Evolutionary conservation across 2,329 filamentous ascomycete species (phyloP), one percentile per base, ranked within the genome.

Genomic region (Hypoxylon sp.): DNA sequence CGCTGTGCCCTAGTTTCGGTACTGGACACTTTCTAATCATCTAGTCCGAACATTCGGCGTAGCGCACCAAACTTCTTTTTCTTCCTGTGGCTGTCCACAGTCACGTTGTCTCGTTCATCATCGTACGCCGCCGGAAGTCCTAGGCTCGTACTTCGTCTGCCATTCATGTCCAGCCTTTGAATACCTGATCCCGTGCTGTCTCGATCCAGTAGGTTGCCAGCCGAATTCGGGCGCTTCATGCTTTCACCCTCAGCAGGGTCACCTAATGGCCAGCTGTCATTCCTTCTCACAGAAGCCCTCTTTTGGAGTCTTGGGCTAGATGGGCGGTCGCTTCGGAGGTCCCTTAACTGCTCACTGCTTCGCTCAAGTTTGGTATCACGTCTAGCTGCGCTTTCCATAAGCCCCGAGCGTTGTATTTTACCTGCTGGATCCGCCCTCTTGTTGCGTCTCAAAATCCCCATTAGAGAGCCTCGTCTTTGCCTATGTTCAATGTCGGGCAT

Each of bases 361-460:
- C 88, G 84, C 76, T 92, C 89, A 1, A 91, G 80, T 19, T 82
- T 84, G 0, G 88, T 90, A 69, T 92, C 90, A 56, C 85, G 83
- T 9, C 89, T 82, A 1, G 89, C 88, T 1, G 86, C 85, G 69
- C 85, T 90, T 70, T 91, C 89, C 11, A 79, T 75, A 9, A 80
- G 74, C 21, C 85, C 85, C 0, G 81, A 78, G 38, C 88, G 87
- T 32, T 85, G 82, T 19, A 90, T 85, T 73, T 85, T 87, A 51
- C 82, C 80, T 61, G 80, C 74, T 25, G 81, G 73, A 67, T 86
- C 83, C 36, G 79, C 79, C 45, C 80, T 82, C 76, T 89, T 91
- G 78, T 86, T 90, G 60, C 91, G 89, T 38, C 89, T 87, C n/a
- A 93, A 79, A 3, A 87, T 87, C n/a, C 72, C 58, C 79, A 89